Base-by-base conservation (phyloP, 495 filamentous ascomycete species). In the Lasiosphaeria miniovina region DNA sequence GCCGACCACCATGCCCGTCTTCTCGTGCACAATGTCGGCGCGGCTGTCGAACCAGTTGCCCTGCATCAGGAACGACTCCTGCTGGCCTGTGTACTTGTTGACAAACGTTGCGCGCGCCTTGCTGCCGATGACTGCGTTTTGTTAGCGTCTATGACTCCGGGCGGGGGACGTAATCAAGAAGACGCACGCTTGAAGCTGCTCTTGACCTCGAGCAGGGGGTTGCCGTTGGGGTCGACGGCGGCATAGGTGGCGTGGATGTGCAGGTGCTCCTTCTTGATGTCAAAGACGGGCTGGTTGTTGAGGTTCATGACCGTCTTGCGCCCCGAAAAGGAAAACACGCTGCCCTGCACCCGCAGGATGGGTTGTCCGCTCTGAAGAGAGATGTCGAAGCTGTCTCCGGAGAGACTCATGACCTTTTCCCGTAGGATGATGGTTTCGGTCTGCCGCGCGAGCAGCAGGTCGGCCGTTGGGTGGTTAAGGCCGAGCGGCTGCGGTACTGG, bases 311-410 rank as follows among this genome's bases (percentile, higher is more conserved):
- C 68, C 32, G 74, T 74, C 69, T 81, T 83, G 48, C 82, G 78
- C 1, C 63, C 58, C 0, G 70, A 71, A 3, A 74, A 46, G 31
- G 73, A 63, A 24, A 71, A 52, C 58, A 76, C 65, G 35, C 80
- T 73, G 64, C 80, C 81, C 48, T 82, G 73, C 11, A 87, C 77
- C 58, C 80, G 76, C 54, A 87, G 68, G 48, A 85, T 59, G 6
- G 74, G 71, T 15, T 73, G 63, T 7, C 82, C 82, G 50, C 67
- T 74, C 5, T 70, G 64, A 0, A 73, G 64, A 49, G 76, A 76
- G 66, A 86, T 75, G 57, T 80, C 76, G 68, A 86, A 86, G 68
- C 74, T 80, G 72, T 86, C 82, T 31, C 80, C 79, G 6, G 61
- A 55, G 4, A 63, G 61, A 15, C 82, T 84, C 50, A 82, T 60